Percentiles rank a stretch among this genome's conserved stretches.
These are phyloP conservation scores for Paramecium pentaurelia DNA, from an alignment of 73 alveolate species.

Conservation along the genomic window DNA sequence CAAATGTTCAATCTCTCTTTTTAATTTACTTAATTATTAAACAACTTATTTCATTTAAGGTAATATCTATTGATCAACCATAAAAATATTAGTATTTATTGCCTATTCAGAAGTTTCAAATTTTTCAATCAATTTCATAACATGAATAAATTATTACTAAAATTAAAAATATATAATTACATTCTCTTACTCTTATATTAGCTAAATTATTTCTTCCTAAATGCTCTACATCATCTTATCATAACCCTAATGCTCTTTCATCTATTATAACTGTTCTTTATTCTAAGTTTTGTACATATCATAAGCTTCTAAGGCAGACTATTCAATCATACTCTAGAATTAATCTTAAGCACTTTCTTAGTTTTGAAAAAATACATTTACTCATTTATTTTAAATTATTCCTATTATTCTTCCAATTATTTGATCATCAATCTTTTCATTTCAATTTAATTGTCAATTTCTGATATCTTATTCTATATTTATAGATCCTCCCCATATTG, in stretches of 20 bases:
- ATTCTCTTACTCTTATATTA: background rate
- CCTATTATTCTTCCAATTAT: background rate
- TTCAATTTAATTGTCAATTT: background rate
- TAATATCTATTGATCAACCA: constrained; percentile 20
- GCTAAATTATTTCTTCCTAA: background rate
- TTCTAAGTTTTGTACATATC: background rate
- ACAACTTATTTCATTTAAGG: background rate
- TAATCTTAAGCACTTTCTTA: background rate
- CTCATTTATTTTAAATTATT: background rate
- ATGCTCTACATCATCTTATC: background rate
- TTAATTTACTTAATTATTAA: constrained; percentile 2
- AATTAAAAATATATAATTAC: background rate
- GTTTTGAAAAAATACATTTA: background rate
- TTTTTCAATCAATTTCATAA: background rate
- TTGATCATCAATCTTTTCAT: background rate
- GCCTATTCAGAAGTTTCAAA: background rate
- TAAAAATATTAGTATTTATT: background rate
- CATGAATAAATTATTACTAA: background rate
- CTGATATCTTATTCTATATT: background rate
- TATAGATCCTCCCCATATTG: background rate
- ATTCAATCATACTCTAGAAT: background rate
- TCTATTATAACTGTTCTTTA: background rate
- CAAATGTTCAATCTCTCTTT: background rate
- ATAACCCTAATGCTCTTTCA: background rate
- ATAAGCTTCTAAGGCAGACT: background rate